Evolutionary conservation across 352 stramenopile species (phyloP).

Genomic region (Phytophthora hybrid): DNA sequence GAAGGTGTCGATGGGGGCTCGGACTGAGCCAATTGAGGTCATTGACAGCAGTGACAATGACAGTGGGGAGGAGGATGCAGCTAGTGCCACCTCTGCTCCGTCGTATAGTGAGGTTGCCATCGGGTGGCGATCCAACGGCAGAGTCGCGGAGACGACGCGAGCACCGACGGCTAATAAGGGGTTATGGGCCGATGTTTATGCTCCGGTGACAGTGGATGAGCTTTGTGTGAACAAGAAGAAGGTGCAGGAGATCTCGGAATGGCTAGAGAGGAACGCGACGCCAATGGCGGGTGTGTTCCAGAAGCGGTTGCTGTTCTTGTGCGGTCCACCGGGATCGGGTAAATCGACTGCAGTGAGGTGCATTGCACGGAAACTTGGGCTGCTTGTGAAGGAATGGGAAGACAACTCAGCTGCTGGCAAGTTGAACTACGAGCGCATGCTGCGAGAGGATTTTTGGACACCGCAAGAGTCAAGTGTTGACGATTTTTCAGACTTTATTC

Average conservation of each 20-base stretch:
- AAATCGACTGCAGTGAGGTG: conserved; percentile 85
- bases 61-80: conserved; percentile 35
- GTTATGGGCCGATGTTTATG: conserved; percentile 65
- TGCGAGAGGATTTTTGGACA: conserved; percentile 60
- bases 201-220: conserved; percentile 59
- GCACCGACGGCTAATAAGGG: conserved; percentile 6
- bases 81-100: conserved; percentile 14
- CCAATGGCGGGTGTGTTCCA: conserved; percentile 24
- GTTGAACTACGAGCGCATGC: conserved; percentile 60
- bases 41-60: conserved; percentile 52
- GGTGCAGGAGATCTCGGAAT: conserved; percentile 72
- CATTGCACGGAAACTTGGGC: conserved; percentile 53
- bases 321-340: conserved; percentile 76
- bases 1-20: conserved; percentile 8
- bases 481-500: conserved; percentile 85
- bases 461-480: conserved; percentile 62
- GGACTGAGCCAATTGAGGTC: conserved; percentile 24
- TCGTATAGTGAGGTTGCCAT: neutral
- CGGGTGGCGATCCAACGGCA: conserved; percentile 10
- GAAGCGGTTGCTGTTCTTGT: conserved; percentile 83
- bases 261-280: conserved; percentile 51
- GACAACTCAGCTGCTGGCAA: conserved; percentile 70
- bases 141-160: neutral
- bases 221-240: conserved; percentile 90
- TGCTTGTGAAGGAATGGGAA: conserved; percentile 74